Evolutionary conservation across 169 alveolate genomes (phyloP).

Genomic region (Plasmodium gonderi): DNA sequence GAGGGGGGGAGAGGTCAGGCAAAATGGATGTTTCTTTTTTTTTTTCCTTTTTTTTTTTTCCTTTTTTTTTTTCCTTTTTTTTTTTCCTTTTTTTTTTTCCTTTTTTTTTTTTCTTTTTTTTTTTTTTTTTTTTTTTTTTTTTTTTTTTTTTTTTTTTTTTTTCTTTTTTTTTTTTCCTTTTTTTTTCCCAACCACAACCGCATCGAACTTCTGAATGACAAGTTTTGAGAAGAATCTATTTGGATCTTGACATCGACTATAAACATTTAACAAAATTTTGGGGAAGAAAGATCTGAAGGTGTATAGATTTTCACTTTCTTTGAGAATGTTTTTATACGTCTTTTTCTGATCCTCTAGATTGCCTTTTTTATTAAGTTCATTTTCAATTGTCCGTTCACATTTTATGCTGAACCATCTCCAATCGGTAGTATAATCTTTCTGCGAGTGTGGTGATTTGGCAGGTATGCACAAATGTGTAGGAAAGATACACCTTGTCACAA

Average conservation of each 20-base stretch:
- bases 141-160: too few species aligned
- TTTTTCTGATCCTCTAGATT: neutral
- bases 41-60: too few species aligned
- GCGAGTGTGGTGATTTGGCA: neutral
- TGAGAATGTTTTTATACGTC: neutral
- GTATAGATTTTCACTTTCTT: conserved; percentile 17
- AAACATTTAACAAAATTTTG: conserved; percentile 20
- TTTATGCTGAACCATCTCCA: conserved; percentile 73
- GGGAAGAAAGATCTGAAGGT: conserved; percentile 48
- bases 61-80: too few species aligned
- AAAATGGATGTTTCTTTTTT: too few species aligned
- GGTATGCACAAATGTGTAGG: neutral
- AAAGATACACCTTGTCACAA: neutral
- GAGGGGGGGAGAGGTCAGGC: too few species aligned
- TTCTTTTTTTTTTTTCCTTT: too few species aligned
- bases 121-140: too few species aligned
- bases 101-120: too few species aligned
- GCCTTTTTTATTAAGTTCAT: conserved; percentile 11
- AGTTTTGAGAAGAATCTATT: conserved; percentile 21
- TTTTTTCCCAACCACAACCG: conserved; percentile 33
- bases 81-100: too few species aligned
- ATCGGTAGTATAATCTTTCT: conserved; percentile 51
- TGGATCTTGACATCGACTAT: conserved; percentile 32
- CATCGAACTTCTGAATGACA: conserved; percentile 37
- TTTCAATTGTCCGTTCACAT: conserved; percentile 39